Evolutionary conservation across 1,139 yeast species (phyloP).

Genomic region (Saccharomyces hybrid): DNA sequence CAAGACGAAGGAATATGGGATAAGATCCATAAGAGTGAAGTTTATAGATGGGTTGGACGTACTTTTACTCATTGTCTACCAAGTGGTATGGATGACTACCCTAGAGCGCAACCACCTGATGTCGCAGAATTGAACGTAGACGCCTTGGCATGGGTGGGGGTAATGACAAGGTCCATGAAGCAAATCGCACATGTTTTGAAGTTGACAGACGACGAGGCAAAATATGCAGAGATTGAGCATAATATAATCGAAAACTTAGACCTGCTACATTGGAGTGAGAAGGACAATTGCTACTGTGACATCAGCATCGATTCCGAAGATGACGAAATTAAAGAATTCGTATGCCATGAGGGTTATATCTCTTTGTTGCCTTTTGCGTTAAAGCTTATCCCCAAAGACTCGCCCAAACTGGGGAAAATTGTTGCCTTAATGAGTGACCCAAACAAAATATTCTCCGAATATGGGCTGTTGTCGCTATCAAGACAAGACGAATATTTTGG

Average conservation of each 20-base stretch:
- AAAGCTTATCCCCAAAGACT: conserved; percentile 52
- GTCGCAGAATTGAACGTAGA: conserved; percentile 88
- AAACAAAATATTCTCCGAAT: conserved; percentile 66
- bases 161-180: conserved; percentile 78
- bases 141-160: conserved; percentile 85
- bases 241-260: conserved; percentile 59
- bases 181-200: conserved; percentile 63
- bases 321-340: conserved; percentile 41
- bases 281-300: conserved; percentile 72
- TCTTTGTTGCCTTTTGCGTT: conserved; percentile 79
- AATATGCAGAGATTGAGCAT: conserved; percentile 46
- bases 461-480: conserved; percentile 77
- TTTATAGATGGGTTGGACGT: conserved; percentile 91
- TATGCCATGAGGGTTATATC: conserved; percentile 85
- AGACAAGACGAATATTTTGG: conserved; percentile 58
- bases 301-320: conserved; percentile 64
- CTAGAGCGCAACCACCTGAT: conserved; percentile 75
- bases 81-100: conserved; percentile 93
- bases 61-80: conserved; percentile 80
- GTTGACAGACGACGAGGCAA: conserved; percentile 46
- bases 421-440: conserved; percentile 59
- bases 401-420: conserved; percentile 44
- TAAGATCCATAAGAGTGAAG: conserved; percentile 49
- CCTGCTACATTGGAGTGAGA: conserved; percentile 70
- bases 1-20: conserved; percentile 20